A percentile compares a stretch with the other conserved stretches of the same genome.
phyloP scores from a whole-genome alignment of 768 basidiomycete species.

The Termitomyces sp. region DNA sequence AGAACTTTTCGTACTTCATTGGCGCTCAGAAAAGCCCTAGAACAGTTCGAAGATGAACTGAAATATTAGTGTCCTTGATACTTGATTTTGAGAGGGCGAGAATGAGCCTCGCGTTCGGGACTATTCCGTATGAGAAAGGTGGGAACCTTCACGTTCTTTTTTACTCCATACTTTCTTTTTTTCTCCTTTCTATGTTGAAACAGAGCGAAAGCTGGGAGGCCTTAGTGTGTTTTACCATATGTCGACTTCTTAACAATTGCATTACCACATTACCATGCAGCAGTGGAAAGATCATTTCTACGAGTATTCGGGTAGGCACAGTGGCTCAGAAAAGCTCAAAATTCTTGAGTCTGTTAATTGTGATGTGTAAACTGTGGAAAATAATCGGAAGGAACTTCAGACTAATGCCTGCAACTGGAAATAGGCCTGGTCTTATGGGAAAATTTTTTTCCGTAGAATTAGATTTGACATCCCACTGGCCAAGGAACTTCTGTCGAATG shows the following conservation, averaged over 20 bases:
- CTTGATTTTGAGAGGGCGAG: conserved; percentile 67
- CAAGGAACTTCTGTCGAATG: conserved; percentile 26
- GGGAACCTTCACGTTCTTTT: conserved; percentile 79
- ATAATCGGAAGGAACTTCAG: neutral
- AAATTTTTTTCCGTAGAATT: conserved; percentile 64
- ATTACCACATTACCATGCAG: conserved; percentile 79
- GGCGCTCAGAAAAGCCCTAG: conserved; percentile 71
- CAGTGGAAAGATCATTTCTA: conserved; percentile 82
- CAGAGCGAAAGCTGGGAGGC: conserved; percentile 73
- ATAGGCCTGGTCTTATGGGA: conserved; percentile 81
- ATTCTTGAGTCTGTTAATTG: conserved; percentile 69
- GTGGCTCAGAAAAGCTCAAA: conserved; percentile 56
- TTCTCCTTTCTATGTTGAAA: neutral
- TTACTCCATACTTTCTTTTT: neutral
- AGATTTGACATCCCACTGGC: conserved; percentile 74
- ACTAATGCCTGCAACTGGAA: neutral
- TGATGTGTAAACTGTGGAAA: conserved; percentile 45
- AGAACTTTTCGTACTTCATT: conserved; percentile 76
- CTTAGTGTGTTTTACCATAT: conserved; percentile 81
- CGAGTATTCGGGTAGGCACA: conserved; percentile 55
- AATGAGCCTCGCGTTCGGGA: conserved; percentile 73
- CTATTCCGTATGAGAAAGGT: conserved; percentile 85
- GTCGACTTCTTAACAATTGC: conserved; percentile 75
- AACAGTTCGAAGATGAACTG: conserved; percentile 50
- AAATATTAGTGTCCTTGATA: conserved; percentile 78